Conservation (phyloP, 148 eudicot genomes). For the Salicornia ramosissima region DNA sequence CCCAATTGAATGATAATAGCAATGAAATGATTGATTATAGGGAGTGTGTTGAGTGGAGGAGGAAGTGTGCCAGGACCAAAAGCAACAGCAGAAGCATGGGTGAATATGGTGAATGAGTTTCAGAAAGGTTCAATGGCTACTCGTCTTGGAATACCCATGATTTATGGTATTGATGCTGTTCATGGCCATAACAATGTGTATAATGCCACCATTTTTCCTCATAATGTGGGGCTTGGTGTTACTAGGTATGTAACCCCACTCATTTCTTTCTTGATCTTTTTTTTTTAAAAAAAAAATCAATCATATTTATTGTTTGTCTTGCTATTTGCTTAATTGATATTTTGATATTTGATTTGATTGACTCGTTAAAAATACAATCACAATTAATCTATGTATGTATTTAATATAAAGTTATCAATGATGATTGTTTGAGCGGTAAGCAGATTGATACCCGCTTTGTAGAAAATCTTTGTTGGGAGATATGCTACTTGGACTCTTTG, state of each 20-base stretch:
- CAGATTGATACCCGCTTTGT: too few species aligned
- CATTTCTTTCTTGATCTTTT: too few species aligned
- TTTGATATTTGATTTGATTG: conserved; percentile 23
- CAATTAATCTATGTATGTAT: too few species aligned
- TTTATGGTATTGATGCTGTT: conserved; percentile 64
- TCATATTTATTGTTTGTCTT: conserved; percentile 15
- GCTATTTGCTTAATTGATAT: conserved; percentile 43
- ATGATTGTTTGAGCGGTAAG: too few species aligned
- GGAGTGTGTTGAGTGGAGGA: conserved; percentile 58
- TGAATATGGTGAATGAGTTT: conserved; percentile 54
- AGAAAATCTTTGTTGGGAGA: too few species aligned
- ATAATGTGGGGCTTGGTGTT: conserved; percentile 69
- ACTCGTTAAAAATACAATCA: too few species aligned
- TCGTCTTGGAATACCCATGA: conserved; percentile 60
- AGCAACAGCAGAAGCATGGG: conserved; percentile 59
- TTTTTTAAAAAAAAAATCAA: too few species aligned
- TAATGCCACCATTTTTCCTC: conserved; percentile 62
- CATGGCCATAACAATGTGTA: conserved; percentile 70
- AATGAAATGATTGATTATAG: too few species aligned
- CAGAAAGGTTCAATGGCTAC: conserved; percentile 62
- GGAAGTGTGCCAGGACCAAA: conserved; percentile 59
- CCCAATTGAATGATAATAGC: too few species aligned
- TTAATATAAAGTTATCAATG: too few species aligned
- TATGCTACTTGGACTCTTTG: too few species aligned
- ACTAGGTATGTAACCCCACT: conserved; percentile 66